A percentile compares a stretch with the other conserved stretches of the same genome.
These are phyloP conservation scores for bread wheat (Triticum aestivum) DNA, from an alignment of 176 grass and related monocot species.

Conservation along the genomic window DNA sequence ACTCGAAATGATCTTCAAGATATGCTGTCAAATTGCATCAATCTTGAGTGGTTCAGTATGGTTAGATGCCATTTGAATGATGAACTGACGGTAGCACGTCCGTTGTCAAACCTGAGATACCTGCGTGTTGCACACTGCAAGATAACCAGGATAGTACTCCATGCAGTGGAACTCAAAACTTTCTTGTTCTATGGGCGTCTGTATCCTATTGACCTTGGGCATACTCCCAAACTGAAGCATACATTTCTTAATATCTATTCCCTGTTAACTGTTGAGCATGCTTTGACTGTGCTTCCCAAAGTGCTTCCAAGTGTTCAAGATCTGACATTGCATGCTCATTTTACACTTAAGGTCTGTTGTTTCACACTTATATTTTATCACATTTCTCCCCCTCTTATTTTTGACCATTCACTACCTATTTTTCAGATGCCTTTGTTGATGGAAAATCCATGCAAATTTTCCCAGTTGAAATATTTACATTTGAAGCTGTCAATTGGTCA, in stretches of 20 bases:
- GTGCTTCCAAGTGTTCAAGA: slow-evolving; percentile 19
- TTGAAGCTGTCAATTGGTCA: neutral
- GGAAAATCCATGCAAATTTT: slow-evolving; percentile 5
- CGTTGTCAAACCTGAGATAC: neutral
- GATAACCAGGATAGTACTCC: neutral
- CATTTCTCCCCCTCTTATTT: neutral
- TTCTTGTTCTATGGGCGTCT: slow-evolving; percentile 10
- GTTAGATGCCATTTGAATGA: slow-evolving; percentile 5
- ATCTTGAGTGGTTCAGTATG: slow-evolving; percentile 24
- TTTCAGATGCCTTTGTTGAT: neutral
- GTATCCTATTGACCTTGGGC: neutral
- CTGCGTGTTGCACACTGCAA: neutral
- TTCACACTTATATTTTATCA: neutral
- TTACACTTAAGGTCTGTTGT: neutral
- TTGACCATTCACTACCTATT: neutral
- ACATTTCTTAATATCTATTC: neutral
- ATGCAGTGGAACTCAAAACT: neutral
- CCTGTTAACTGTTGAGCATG: neutral
- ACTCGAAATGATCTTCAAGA: neutral
- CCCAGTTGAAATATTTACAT: slow-evolving; percentile 8
- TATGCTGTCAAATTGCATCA: slow-evolving; percentile 14
- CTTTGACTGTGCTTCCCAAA: neutral
- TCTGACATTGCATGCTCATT: neutral
- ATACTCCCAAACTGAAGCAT: neutral
- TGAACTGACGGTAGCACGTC: neutral